Percentiles rank a stretch among this genome's conserved stretches.
Conservation (phyloP, 371 early-diverging fungal species). For the Apophysomyces elegans region DNA sequence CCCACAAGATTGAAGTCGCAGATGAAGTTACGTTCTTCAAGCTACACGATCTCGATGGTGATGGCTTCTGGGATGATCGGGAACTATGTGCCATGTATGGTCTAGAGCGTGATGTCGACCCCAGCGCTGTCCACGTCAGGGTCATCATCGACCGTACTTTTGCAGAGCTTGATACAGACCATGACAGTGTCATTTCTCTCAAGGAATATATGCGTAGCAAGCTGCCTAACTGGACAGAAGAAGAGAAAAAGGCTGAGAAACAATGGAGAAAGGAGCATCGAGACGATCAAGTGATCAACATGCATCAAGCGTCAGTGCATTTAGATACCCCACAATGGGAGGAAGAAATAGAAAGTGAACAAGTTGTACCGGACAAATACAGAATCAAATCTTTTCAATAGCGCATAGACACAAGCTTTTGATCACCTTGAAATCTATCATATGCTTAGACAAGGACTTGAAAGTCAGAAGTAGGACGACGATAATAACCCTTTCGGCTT, state of each 20-base stretch:
- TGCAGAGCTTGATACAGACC: slow-evolving; percentile 39
- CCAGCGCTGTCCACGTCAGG: slow-evolving; percentile 44
- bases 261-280: slow-evolving; percentile 25
- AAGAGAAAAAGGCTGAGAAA: slow-evolving; percentile 21
- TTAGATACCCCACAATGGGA: neutral
- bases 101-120: slow-evolving; percentile 35
- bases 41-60: slow-evolving; percentile 46
- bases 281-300: neutral
- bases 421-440: no score
- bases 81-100: slow-evolving; percentile 42
- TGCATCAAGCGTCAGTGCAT: neutral
- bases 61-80: slow-evolving; percentile 38
- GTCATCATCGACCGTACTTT: slow-evolving; percentile 42
- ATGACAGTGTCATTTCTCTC: slow-evolving; percentile 36
- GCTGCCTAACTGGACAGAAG: slow-evolving; percentile 28
- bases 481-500: no score
- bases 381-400: neutral
- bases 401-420: no score
- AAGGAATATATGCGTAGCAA: slow-evolving; percentile 34
- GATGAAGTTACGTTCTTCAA: slow-evolving; percentile 47
- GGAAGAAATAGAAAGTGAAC: slow-evolving; percentile 6
- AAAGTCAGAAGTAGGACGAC: no score
- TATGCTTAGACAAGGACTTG: no score
- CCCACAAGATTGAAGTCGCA: slow-evolving; percentile 40
- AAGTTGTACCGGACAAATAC: neutral